These are phyloP conservation scores for Bipolaris zeicola DNA, from an alignment of 2,329 filamentous ascomycete genomes.

Conservation along the genomic window DNA sequence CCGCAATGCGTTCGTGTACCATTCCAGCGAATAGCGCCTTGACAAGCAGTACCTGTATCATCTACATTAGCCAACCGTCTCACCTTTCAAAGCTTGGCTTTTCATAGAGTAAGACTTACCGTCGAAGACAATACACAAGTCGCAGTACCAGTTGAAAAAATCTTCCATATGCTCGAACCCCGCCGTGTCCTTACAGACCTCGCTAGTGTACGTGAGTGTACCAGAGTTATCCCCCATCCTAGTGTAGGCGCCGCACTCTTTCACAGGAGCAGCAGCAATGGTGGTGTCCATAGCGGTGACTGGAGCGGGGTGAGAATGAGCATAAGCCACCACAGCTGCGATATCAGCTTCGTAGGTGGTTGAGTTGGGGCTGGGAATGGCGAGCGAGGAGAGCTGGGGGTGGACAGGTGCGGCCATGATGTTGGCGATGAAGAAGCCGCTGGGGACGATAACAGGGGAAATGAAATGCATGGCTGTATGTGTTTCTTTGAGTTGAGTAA, in stretches of 20 bases:
- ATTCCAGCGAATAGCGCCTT: not conserved
- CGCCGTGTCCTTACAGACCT: not conserved
- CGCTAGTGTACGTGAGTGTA: not conserved
- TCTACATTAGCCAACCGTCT: not conserved
- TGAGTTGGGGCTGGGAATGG: not conserved
- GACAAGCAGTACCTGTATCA: not conserved
- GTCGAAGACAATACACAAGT: not conserved
- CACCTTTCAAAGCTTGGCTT: not conserved
- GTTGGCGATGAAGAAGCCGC: not conserved
- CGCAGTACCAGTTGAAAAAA: not conserved
- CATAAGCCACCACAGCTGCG: not conserved
- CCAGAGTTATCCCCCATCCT: not conserved
- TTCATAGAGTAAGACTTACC: not conserved
- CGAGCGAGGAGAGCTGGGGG: not conserved
- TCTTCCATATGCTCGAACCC: not conserved
- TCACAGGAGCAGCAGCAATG: not conserved
- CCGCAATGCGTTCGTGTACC: not conserved
- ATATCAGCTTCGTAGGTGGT: not conserved
- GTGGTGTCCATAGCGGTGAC: not conserved
- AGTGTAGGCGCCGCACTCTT: not conserved
- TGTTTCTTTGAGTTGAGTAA: too few relatives aligned
- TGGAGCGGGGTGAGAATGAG: not conserved
- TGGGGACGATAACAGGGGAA: not conserved
- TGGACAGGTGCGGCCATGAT: not conserved
- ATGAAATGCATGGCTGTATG: not conserved